Conservation (phyloP, 768 basidiomycete genomes). For the Mycena galopus region DNA sequence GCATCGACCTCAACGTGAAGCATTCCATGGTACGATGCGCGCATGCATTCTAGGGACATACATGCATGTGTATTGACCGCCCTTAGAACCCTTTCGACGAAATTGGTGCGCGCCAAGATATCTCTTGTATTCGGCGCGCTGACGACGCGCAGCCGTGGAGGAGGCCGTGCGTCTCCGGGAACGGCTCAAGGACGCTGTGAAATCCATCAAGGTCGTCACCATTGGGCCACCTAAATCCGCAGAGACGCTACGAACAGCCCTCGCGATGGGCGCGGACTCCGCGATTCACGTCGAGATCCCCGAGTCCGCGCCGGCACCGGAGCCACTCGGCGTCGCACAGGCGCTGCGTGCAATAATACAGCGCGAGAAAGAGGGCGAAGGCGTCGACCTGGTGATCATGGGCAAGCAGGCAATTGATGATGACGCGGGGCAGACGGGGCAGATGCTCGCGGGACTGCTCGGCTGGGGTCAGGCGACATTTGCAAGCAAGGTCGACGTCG, state of each 20-base stretch:
- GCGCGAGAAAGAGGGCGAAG: conserved; percentile 64
- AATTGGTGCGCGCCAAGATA: conserved; percentile 72
- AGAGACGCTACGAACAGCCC: conserved; percentile 94
- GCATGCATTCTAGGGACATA: neutral
- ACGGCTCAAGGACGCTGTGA: conserved; percentile 78
- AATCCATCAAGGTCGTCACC: conserved; percentile 92
- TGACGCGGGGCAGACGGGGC: conserved; percentile 94
- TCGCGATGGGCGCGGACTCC: conserved; percentile 97
- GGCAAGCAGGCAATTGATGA: conserved; percentile 99
- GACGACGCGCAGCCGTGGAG: conserved; percentile 80
- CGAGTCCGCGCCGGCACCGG: conserved; percentile 79
- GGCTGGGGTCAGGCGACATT: conserved; percentile 96
- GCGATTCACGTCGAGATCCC: conserved; percentile 92
- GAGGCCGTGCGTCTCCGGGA: conserved; percentile 97
- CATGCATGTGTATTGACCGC: neutral
- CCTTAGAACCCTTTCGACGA: conserved; percentile 97
- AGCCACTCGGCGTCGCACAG: conserved; percentile 93
- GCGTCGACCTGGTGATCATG: conserved; percentile 90
- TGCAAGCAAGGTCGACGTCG: conserved; percentile 88
- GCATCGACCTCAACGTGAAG: conserved; percentile 97
- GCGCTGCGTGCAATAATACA: conserved; percentile 83
- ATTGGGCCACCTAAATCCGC: conserved; percentile 92
- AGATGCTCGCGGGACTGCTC: conserved; percentile 95
- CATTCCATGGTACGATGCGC: conserved; percentile 89
- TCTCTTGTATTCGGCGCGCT: neutral